Percentiles rank a stretch among this genome's conserved stretches.
phyloP scores from a whole-genome alignment of 2,329 filamentous ascomycete genomes.

The Davidsoniella virescens region DNA sequence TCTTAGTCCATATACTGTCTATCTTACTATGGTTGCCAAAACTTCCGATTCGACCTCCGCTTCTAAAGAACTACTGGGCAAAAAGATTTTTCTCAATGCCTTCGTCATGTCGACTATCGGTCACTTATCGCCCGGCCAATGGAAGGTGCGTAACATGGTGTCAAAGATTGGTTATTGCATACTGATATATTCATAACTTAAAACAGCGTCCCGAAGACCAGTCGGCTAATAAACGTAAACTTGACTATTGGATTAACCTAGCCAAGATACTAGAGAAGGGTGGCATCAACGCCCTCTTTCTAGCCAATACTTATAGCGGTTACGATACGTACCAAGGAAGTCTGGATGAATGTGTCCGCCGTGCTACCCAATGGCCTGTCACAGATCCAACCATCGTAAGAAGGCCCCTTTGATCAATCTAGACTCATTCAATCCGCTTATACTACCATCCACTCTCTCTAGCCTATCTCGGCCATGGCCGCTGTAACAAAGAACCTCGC shows the following conservation, averaged over 20 bases:
- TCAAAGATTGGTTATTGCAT: neutral
- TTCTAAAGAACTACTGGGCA: neutral
- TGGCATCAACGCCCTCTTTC: constrained; percentile 47
- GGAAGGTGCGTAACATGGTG: constrained; percentile 22
- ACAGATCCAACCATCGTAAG: constrained; percentile 46
- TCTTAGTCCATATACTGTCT: no score
- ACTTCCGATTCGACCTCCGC: no score
- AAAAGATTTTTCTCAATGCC: constrained; percentile 40
- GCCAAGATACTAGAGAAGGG: constrained; percentile 46
- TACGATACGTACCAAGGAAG: constrained; percentile 46
- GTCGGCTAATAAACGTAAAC: constrained; percentile 41
- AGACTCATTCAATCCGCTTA: neutral
- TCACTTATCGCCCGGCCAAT: constrained; percentile 48
- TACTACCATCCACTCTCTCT: neutral
- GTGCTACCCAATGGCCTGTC: constrained; percentile 48
- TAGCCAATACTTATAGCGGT: constrained; percentile 49
- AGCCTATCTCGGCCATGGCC: constrained; percentile 50
- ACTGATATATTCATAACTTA: constrained; percentile 16
- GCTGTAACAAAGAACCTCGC: constrained; percentile 47
- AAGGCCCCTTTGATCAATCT: constrained; percentile 5
- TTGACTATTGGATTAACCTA: constrained; percentile 48
- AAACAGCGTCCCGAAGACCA: constrained; percentile 40
- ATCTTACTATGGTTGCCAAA: no score
- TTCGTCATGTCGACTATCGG: constrained; percentile 52
- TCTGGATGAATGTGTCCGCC: constrained; percentile 42